Base-by-base conservation (phyloP, 2,329 filamentous ascomycete genomes). In the Paecilomyces niveus region DNA sequence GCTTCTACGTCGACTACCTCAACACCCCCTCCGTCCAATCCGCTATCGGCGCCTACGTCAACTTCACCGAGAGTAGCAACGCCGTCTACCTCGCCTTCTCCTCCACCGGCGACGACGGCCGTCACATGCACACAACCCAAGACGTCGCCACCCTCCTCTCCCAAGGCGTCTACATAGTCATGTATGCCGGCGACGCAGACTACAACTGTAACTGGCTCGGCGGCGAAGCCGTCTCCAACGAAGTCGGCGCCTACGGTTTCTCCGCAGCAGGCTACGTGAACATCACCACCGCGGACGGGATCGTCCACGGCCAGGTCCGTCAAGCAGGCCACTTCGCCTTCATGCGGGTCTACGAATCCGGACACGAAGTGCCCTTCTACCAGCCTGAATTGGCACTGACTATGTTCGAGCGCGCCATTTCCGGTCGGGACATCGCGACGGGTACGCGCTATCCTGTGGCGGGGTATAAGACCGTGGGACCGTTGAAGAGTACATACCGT, bases 281-380 rank as follows among this genome's bases (percentile, higher is more conserved):
- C 15, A 21, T 45, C n/a, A 45, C 15, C n/a, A 45, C 39, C 6
- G 0, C 39, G 7, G 39, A 45, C n/a, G 15, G 39, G 6, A 8
- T 45, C 15, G n/a, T 45, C 6, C 39, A 45, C 39, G 39, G 39
- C 15, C 39, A 45, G 5, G 39, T 45, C 3, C 39, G 39, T 1
- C 39, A 45, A 18, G 39, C 39, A 18, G 39, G 39, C 15, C 21
- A 8, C n/a, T 53, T 53, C 7, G 24, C 50, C 18, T 64, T 66
- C 50, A 57, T 59, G 4, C 61, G 63, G 3, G 63, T 65, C 26
- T 81, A 79, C 66, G 77, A 81, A 58, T 70, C 72, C 7, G 79
- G 79, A 3, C 79, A 81, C 57, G 76, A 79, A 65, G 78, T 81
- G 1, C 81, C 81, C 0, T 83, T 82, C 66, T 84, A 84, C 67